These are phyloP conservation scores for Mikania micrantha DNA, from an alignment of 129 eudicot genomes.

Conservation along the genomic window DNA sequence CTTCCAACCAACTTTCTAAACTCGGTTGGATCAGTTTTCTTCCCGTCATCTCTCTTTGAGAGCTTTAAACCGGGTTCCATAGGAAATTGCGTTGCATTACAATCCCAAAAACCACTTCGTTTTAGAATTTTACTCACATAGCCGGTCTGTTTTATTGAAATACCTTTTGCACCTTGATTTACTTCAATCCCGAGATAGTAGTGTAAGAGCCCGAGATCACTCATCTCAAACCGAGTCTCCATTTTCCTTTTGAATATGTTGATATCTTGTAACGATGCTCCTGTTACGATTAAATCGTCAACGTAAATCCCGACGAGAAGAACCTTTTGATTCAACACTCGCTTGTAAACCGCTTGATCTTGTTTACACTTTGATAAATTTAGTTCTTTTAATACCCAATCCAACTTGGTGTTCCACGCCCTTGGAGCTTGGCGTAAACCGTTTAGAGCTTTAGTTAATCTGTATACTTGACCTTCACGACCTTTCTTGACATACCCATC, in stretches of 20 bases:
- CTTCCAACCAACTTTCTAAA: background rate
- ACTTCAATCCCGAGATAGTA: no score
- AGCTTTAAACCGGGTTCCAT: background rate
- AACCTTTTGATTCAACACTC: background rate
- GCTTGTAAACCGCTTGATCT: background rate
- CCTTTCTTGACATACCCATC: background rate
- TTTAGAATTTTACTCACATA: background rate
- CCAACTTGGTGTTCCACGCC: no score
- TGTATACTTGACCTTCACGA: background rate
- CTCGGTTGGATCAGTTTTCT: background rate
- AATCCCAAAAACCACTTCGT: background rate
- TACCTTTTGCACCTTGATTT: background rate
- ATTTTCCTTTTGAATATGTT: background rate
- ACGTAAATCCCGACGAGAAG: background rate
- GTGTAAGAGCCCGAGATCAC: background rate
- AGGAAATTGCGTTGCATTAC: no score
- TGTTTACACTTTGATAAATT: no score
- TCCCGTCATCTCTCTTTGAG: background rate
- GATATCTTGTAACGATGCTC: background rate
- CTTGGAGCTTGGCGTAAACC: constrained; percentile 1
- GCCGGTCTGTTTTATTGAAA: background rate
- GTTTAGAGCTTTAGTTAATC: background rate
- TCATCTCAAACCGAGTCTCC: background rate
- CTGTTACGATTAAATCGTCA: background rate
- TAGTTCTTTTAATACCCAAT: no score